Base-by-base conservation (phyloP, 257 asterid genomes). In the Solanum sejunctum region DNA sequence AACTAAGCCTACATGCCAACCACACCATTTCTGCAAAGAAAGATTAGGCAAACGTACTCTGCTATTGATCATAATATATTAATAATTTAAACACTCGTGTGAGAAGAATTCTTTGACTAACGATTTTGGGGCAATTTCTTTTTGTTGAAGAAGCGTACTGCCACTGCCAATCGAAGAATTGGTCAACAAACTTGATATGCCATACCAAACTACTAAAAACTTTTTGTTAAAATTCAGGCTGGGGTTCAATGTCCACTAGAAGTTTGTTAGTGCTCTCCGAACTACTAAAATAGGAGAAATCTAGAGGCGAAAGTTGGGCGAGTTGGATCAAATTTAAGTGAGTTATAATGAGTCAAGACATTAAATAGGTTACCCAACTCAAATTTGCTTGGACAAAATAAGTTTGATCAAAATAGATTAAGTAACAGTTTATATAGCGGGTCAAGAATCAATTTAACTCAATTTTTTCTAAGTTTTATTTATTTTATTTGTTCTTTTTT, bases 1-100 rank as follows among this genome's bases (percentile, higher is more conserved):
- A 89, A 90, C 97, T 90, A 87, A 87, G 84, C 89, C 92, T 84
- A 81, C 83, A 85, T 90, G 92, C 89, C 83, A 92, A 93, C 94
- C 56, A 85, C 85, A 92, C 92, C 91, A 88, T 82, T 89, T 85
- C 64, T 21, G 23, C 79, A 72, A 73, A 77, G 10, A 84, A 81
- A 86, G 85, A 90, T 92, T 92, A 92, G 98, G 97, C 94, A 72
- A 78, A 91, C 94, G 93, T 85, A 89, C 89, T 80, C 84, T 79
- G 49, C 52, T 78, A 26, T 78, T 15, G 16, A 23, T 49, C 16
- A 75, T 47, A 7, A 71, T 4, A 71, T 69, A 10, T 32, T 32
- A 32, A 32, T 32, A 32, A 32, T 32, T 32, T 32, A 32, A 32
- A 32, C 32, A 32, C 36, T 32, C 36, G 36, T 3, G 36, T 23